Evolutionary conservation across 495 filamentous ascomycete genomes (phyloP), one percentile per base, ranked within the genome.

Genomic region (Podospora pseudopauciseta): DNA sequence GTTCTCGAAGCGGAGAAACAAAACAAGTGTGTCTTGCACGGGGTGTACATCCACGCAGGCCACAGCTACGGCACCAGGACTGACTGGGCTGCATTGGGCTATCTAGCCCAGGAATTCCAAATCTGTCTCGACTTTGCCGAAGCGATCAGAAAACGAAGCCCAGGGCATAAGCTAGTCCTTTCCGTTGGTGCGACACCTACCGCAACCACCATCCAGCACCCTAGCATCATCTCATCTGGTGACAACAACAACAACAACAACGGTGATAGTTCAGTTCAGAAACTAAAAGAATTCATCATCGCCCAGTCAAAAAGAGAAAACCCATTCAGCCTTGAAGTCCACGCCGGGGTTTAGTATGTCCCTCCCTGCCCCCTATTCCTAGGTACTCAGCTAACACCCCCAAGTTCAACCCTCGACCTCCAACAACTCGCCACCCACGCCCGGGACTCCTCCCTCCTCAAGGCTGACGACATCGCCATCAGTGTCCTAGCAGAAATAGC

Each of bases 121-220:
- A 82, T 83, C 19, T 80, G 91, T 20, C 75, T 81, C 66, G 76
- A 80, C 4, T 88, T 87, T 4, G 77, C 61, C 18, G 61, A 63
- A 86, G 13, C 66, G 1, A 32, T 44, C 19, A 49, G 59, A 27
- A 70, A 55, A 7, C 65, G 58, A 54, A 69, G 65, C 20, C 73
- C 66, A 44, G 80, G 20, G 20, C 66, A 71, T 55, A 44, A 34
- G 34, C 72, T 94, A 20, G 82, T 88, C 1, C 78, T 97, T 16
- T 91, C 88, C 4, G 87, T 94, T 2, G 93, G 92, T 2, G 92
- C 93, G 1, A 93, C 92, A 49, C 93, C 92, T 2, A 95, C 92
- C 7, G 87, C 89, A 9, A 87, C 87, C 0, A 84, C 87, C 16
- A 74, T 86, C 61, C 82, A 84, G 54, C 73, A 80, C 68, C 74